Evolutionary conservation across 148 eudicot genomes (phyloP).

Genomic region (Vaccinium corymbosum): DNA sequence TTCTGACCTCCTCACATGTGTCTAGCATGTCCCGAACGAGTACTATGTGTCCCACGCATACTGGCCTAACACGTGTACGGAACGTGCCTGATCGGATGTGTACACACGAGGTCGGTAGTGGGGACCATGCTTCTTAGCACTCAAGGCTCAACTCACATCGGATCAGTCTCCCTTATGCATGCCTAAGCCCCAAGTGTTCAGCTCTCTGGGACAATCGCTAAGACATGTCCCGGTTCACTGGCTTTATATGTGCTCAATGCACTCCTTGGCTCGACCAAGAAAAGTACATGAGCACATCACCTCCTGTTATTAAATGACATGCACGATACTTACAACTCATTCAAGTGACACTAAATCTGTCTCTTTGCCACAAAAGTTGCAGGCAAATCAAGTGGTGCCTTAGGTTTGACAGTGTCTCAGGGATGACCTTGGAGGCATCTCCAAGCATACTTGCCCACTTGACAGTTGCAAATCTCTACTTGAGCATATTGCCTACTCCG

Average conservation of each 20-base stretch:
- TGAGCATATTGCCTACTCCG: not conserved
- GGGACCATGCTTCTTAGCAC: not conserved
- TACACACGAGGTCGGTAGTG: not conserved
- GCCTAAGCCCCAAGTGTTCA: not conserved
- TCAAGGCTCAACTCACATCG: not conserved
- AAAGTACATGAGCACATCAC: not conserved
- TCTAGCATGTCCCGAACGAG: not conserved
- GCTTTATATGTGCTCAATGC: not conserved
- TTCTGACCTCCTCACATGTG: not conserved
- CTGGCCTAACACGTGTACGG: not conserved
- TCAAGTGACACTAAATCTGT: not conserved
- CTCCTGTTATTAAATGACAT: not conserved
- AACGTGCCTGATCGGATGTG: not conserved
- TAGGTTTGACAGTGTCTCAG: not conserved
- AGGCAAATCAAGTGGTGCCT: not conserved
- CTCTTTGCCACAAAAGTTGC: not conserved
- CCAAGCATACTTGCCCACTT: not conserved
- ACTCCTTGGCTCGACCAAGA: not conserved
- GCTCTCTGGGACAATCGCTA: not conserved
- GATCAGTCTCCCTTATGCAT: not conserved
- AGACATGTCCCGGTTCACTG: not conserved
- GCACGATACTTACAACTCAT: not conserved
- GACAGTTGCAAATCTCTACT: not conserved
- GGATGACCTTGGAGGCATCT: slow-evolving; percentile 1
- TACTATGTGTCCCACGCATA: not conserved